Percentiles rank a stretch among this genome's conserved stretches.
These are phyloP conservation scores for Closterium sp. DNA, from an alignment of 139 green algal species.

Conservation along the genomic window DNA sequence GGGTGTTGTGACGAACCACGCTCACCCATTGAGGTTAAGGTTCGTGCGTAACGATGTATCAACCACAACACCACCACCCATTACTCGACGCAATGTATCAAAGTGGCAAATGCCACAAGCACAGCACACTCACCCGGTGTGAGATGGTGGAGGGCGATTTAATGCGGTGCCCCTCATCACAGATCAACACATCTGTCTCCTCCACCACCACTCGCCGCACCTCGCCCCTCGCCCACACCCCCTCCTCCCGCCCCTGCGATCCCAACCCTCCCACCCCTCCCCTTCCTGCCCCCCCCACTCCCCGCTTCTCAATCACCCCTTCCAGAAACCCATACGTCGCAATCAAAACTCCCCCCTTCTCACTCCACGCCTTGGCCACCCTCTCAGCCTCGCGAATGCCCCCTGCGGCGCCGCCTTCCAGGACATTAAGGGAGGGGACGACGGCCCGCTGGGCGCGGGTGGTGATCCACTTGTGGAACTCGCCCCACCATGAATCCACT, in stretches of 20 bases:
- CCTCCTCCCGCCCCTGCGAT: not conserved
- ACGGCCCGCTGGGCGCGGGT: too few species aligned
- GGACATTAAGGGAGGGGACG: not conserved
- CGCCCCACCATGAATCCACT: not conserved
- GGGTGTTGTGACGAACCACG: too few species aligned
- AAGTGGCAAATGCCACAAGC: too few species aligned
- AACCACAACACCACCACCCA: too few species aligned
- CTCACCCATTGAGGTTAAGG: too few species aligned
- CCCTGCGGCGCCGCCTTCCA: not conserved
- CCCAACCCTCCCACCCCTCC: not conserved
- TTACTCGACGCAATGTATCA: too few species aligned
- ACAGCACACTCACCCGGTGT: not conserved
- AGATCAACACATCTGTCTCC: not conserved
- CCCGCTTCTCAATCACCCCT: not conserved
- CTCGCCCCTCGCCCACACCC: too few species aligned
- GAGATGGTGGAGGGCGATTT: not conserved
- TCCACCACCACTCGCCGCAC: too few species aligned
- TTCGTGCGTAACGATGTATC: too few species aligned
- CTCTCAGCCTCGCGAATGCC: not conserved
- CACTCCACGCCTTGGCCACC: not conserved
- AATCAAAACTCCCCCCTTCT: not conserved
- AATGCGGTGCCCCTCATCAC: not conserved
- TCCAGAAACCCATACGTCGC: not conserved
- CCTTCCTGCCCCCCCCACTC: not conserved
- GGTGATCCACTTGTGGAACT: slow-evolving; percentile 13